phyloP scores from a whole-genome alignment of 164 flowering plant species.

The Nymphaea colorata region DNA sequence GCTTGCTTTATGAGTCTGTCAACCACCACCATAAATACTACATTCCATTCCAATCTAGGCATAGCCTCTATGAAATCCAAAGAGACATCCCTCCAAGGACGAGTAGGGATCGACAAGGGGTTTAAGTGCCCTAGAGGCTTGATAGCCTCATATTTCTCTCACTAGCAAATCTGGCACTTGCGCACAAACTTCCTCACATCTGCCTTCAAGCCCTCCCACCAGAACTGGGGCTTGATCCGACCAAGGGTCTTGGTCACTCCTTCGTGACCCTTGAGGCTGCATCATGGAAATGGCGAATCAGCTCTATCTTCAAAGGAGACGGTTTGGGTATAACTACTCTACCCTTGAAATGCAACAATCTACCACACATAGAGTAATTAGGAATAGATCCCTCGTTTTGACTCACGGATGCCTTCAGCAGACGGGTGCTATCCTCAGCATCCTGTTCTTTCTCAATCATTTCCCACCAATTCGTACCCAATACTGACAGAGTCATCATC shows the following conservation, averaged over 20 bases:
- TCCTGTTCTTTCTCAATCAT: not conserved
- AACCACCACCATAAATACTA: not conserved
- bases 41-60: not conserved
- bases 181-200: not conserved
- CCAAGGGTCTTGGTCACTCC: too few relatives aligned
- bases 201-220: too few relatives aligned
- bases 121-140: not conserved
- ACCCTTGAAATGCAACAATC: not conserved
- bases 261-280: not conserved
- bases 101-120: not conserved
- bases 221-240: too few relatives aligned
- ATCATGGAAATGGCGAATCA: not conserved
- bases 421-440: not conserved
- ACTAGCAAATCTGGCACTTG: not conserved
- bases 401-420: not conserved
- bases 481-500: not conserved
- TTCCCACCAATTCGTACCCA: not conserved
- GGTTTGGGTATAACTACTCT: not conserved
- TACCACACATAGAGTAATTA: not conserved
- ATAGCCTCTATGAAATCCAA: not conserved
- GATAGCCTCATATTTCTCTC: not conserved
- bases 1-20: not conserved
- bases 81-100: not conserved
- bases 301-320: not conserved
- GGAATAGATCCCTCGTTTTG: too few relatives aligned